A percentile compares a stretch with the other conserved stretches of the same genome.
phyloP scores from a whole-genome alignment of 176 grass and related monocot genomes.

The Bonia amplexicaulis region DNA sequence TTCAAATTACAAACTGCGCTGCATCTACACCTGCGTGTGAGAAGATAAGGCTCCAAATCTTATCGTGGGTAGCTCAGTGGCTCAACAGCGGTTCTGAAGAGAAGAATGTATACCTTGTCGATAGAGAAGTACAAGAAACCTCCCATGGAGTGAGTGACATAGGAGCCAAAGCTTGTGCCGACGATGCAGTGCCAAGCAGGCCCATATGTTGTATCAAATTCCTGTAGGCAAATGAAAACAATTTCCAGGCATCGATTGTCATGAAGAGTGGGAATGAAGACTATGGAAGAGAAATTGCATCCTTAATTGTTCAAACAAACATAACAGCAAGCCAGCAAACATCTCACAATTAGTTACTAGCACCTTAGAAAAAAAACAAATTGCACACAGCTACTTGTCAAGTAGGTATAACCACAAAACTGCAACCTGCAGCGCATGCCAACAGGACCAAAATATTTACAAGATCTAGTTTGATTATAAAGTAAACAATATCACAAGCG shows the following conservation, averaged over 20 bases:
- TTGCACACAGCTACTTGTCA: neutral
- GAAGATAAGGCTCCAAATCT: neutral
- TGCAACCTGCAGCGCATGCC: neutral
- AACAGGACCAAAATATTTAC: neutral
- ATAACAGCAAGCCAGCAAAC: neutral
- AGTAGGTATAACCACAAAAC: neutral
- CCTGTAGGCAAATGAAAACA: slow-evolving; percentile 28
- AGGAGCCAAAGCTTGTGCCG: slow-evolving; percentile 69
- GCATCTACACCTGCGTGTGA: slow-evolving; percentile 20
- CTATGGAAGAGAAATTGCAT: neutral
- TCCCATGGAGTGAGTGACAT: slow-evolving; percentile 61
- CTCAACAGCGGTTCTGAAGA: slow-evolving; percentile 55
- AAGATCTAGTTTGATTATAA: neutral
- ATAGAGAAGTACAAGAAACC: slow-evolving; percentile 71
- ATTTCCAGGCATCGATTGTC: neutral
- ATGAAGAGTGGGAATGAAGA: neutral
- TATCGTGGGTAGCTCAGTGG: slow-evolving; percentile 23
- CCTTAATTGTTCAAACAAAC: neutral
- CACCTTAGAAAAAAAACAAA: neutral
- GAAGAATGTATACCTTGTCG: slow-evolving; percentile 61
- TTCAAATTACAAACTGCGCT: slow-evolving; percentile 9
- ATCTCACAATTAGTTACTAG: neutral
- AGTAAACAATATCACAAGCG: neutral
- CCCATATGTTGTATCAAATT: slow-evolving; percentile 61
- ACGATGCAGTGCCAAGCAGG: slow-evolving; percentile 85